Base-by-base conservation (phyloP, 495 filamentous ascomycete species). In the Tuber calosporum region DNA sequence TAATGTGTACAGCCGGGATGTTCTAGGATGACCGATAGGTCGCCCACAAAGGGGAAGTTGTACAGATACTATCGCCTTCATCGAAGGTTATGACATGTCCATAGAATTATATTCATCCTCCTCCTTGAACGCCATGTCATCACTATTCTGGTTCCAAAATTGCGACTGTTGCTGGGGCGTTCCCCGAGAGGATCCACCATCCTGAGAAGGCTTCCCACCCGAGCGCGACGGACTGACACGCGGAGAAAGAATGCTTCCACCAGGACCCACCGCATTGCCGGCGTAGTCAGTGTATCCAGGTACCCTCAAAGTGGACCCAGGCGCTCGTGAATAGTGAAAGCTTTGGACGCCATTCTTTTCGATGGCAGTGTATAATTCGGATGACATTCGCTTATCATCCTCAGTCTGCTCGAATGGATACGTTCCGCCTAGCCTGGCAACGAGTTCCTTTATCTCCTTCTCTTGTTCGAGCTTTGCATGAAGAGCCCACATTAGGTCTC, bases 401-500 rank as follows among this genome's bases (percentile, higher is more conserved):
- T 99, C 95, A 8, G 90, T 93, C 69, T 90, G 86, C 74, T 95
- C 90, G 77, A 95, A 93, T 0, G 93, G 93, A 81, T 90, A 91
- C 6, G 83, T 86, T 26, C 89, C 89, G 34, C 93, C 93, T 0
- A 91, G 84, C 68, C 88, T 88, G 43, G 85, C 82, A 73, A 98
- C 88, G 67, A 89, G 83, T 69, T 93, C 89, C 66, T 89, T 87
- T 58, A 97, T 87, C 77, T 97, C 90, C 30, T 93, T 88, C 81
- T 97, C 91, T 80, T 97, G 93, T 79, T 94, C 89, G 69, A 94
- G 85, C 83, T 97, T 96, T 74, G 90, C 84, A 77, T 96, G 88
- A 53, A 97, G 84, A 82, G 93, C 87, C 95, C 95, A 98, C 95
- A 99, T 98, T 66, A 99, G 85, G 83, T 99, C 95, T 67, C 94